A percentile compares a stretch with the other conserved stretches of the same genome.
Evolutionary conservation across 2,329 filamentous ascomycete genomes (phyloP).

Genomic region (Aspergillus calidoustus): DNA sequence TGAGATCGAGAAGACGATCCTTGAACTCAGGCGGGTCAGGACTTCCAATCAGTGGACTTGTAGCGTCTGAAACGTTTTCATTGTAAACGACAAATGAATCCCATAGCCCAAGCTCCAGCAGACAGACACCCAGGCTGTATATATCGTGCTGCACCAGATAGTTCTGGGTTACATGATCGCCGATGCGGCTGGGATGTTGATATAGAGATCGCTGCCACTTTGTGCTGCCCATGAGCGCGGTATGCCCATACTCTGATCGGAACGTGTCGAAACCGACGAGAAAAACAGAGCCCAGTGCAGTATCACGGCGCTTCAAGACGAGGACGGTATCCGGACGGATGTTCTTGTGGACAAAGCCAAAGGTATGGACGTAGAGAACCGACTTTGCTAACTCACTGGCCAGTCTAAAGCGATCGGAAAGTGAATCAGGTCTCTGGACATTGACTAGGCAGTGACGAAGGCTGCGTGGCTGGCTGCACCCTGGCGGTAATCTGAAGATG

Average conservation of each 20-base stretch:
- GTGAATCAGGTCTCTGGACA: slow-evolving; percentile 1
- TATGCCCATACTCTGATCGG: slow-evolving; percentile 38
- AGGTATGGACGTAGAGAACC: slow-evolving; percentile 44
- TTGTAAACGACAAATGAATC: slow-evolving; percentile 9
- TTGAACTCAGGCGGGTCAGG: slow-evolving; percentile 10
- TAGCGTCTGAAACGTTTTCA: not conserved
- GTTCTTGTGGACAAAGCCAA: slow-evolving; percentile 53
- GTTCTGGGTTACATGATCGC: not conserved
- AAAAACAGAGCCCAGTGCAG: slow-evolving; percentile 27
- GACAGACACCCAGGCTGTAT: slow-evolving; percentile 16
- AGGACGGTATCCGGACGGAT: slow-evolving; percentile 48
- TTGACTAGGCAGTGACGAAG: not conserved
- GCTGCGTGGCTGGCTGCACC: not conserved
- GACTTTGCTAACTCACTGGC: slow-evolving; percentile 36
- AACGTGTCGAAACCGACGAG: slow-evolving; percentile 52
- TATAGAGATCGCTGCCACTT: slow-evolving; percentile 50
- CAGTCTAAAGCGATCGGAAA: slow-evolving; percentile 17
- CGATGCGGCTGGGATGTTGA: slow-evolving; percentile 48
- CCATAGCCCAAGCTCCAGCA: slow-evolving; percentile 15
- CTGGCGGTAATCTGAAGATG: not conserved
- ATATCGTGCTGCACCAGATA: slow-evolving; percentile 20
- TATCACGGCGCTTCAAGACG: slow-evolving; percentile 7
- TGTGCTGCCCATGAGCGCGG: slow-evolving; percentile 39
- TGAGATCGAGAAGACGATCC: not conserved
- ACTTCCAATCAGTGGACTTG: not conserved